Evolutionary conservation across 1,284 basidiomycete species (phyloP), one percentile per base, ranked within the genome.

Genomic region (Sporisorium reilianum): DNA sequence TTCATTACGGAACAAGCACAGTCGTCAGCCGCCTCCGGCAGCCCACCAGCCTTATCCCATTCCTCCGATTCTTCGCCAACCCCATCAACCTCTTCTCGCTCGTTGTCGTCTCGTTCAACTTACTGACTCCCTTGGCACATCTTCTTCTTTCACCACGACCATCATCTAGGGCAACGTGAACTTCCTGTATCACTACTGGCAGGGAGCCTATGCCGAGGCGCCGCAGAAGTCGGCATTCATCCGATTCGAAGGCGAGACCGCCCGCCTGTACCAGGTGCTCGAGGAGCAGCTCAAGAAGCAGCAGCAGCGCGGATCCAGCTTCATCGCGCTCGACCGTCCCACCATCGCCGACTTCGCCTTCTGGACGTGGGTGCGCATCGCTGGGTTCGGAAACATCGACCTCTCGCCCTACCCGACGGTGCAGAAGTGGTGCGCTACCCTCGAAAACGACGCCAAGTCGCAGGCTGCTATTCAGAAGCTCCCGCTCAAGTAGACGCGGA

Each of bases 291-390:
- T 82, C 12, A 65, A 60, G 46, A 50, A 49, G 25, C 80, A 81
- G 64, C 34, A 62, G 25, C 40, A 67, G 61, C 57, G 70, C 12
- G 80, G 80, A 14, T 73, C 72, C 23, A 41, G 56, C 53, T 82
- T 61, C 44, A 63, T 82, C 36, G 80, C 72, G 5, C 66, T 78
- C 18, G 80, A 81, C 64, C 73, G 80, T 12, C 76, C 77, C 23
- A 81, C 80, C 14, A 71, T 81, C 26, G 80, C 80, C 25, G 80
- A 82, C 54, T 75, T 76, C 44, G 55, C 72, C 62, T 80, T 79
- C 64, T 80, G 67, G 65, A 23, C 65, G 38, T 80, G 79, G 75
- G 68, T 75, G 34, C 52, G 68, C 38, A 75, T 67, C 25, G 64
- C 59, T 46, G 38, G 66, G 9, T 78, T 78, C 51, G 78, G 73